Evolutionary conservation across 2,329 filamentous ascomycete genomes (phyloP).

Genomic region (Aspergillus pseudoviridinutans): DNA sequence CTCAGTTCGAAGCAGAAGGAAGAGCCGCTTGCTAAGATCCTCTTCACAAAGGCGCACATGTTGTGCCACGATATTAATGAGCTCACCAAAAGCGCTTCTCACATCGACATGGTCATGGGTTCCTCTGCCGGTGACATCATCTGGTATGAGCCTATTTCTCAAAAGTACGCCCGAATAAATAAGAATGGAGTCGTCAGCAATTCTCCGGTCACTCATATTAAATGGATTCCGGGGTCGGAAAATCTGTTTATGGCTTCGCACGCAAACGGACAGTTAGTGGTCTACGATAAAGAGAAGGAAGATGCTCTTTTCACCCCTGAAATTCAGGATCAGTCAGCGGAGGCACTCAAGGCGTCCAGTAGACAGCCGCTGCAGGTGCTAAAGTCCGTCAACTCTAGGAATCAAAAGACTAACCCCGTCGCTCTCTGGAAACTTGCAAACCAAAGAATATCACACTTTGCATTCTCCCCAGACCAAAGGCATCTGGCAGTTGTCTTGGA

Average conservation of each 20-base stretch:
- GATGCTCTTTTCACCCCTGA: constrained; percentile 76
- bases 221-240: constrained; percentile 92
- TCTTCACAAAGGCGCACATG: constrained; percentile 95
- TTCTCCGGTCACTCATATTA: constrained; percentile 79
- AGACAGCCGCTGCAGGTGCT: constrained; percentile 60
- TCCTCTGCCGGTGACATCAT: constrained; percentile 97
- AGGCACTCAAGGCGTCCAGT: constrained; percentile 24
- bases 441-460: constrained; percentile 83
- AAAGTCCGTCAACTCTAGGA: constrained; percentile 90
- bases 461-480: constrained; percentile 84
- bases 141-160: constrained; percentile 96
- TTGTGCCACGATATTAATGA: constrained; percentile 90
- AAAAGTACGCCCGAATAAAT: constrained; percentile 91
- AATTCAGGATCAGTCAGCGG: constrained; percentile 31
- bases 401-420: constrained; percentile 89
- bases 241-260: constrained; percentile 89
- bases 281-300: constrained; percentile 97
- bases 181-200: constrained; percentile 93
- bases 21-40: constrained; percentile 89
- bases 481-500: constrained; percentile 89
- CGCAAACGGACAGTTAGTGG: constrained; percentile 82
- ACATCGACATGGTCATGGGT: constrained; percentile 90
- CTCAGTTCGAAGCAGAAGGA: constrained; percentile 66
- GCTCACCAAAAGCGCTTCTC: constrained; percentile 70
- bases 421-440: constrained; percentile 90